Conservation (phyloP, 371 early-diverging fungal genomes). For the Entomophthora muscae region DNA sequence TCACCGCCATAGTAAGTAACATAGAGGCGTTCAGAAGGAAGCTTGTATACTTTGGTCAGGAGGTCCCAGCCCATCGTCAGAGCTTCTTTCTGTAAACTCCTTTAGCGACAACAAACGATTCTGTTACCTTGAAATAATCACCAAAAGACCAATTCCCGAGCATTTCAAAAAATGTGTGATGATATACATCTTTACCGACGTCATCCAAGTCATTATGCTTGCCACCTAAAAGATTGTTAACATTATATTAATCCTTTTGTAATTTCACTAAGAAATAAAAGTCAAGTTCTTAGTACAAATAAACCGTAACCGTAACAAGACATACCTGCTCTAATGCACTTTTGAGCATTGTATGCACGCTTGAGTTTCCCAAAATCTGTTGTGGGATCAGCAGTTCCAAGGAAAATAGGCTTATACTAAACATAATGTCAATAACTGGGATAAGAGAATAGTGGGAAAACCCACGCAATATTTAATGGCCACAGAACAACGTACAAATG, state of each 20-base stretch:
- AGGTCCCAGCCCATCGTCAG: constrained; percentile 90
- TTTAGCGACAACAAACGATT: neutral
- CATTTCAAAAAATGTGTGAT: constrained; percentile 99
- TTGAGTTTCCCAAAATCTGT: constrained; percentile 77
- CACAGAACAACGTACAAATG: too few relatives aligned
- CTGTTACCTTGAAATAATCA: constrained; percentile 90
- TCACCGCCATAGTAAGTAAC: constrained; percentile 98
- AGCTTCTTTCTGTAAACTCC: constrained; percentile 49
- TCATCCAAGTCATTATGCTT: constrained; percentile 99
- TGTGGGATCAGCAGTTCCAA: constrained; percentile 85
- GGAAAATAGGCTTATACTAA: constrained; percentile 95
- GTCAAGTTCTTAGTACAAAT: too few relatives aligned
- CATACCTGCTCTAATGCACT: constrained; percentile 96
- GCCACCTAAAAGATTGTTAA: constrained; percentile 85
- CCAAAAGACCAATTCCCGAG: constrained; percentile 99
- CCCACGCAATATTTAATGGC: too few relatives aligned
- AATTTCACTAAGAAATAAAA: too few relatives aligned
- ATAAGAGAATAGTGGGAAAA: too few relatives aligned
- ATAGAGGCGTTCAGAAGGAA: constrained; percentile 85
- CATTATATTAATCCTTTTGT: too few relatives aligned
- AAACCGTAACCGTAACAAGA: too few relatives aligned
- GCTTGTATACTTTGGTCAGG: constrained; percentile 72
- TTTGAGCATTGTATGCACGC: constrained; percentile 93
- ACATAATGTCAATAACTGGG: neutral
- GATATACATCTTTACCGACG: constrained; percentile 99